Evolutionary conservation across 2,329 filamentous ascomycete genomes (phyloP).

Genomic region (Pezicula rhizophila): DNA sequence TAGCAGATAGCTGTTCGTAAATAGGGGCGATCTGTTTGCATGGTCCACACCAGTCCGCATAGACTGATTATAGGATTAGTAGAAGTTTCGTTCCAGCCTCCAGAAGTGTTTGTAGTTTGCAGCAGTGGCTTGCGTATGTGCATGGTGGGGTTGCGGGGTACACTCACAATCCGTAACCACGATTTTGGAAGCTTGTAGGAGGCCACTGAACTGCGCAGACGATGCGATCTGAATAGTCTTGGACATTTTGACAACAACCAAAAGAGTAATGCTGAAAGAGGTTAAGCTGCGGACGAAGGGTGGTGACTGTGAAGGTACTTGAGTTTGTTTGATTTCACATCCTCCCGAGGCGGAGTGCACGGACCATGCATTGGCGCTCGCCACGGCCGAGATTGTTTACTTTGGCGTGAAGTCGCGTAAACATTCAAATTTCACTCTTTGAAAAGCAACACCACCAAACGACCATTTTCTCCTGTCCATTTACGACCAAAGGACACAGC

Average conservation of each 20-base stretch:
- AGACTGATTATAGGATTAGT: conserved; percentile 51
- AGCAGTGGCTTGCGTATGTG: conserved; percentile 5
- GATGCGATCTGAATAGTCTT: conserved; percentile 43
- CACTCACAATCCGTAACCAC: conserved; percentile 85
- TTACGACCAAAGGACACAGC: background rate
- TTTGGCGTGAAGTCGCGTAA: too few species aligned
- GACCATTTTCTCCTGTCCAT: background rate
- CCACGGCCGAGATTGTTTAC: too few species aligned
- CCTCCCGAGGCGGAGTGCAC: background rate
- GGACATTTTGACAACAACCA: conserved; percentile 21
- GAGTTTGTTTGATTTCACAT: background rate
- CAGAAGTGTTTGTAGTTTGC: background rate
- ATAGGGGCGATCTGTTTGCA: conserved; percentile 79
- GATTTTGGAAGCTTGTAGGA: conserved; percentile 68
- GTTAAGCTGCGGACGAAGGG: background rate
- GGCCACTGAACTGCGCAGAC: conserved; percentile 55
- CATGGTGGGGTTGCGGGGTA: conserved; percentile 24
- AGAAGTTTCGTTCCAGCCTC: conserved; percentile 4
- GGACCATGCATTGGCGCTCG: too few species aligned
- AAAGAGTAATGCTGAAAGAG: background rate
- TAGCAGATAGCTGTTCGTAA: conserved; percentile 69
- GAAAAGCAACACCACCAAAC: too few species aligned
- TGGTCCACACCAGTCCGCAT: conserved; percentile 78
- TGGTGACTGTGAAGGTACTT: background rate
- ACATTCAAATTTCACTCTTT: too few species aligned